Percentiles rank a stretch among this genome's conserved stretches.
Conservation (phyloP, 768 basidiomycete species). For the Amanita phalloides region DNA sequence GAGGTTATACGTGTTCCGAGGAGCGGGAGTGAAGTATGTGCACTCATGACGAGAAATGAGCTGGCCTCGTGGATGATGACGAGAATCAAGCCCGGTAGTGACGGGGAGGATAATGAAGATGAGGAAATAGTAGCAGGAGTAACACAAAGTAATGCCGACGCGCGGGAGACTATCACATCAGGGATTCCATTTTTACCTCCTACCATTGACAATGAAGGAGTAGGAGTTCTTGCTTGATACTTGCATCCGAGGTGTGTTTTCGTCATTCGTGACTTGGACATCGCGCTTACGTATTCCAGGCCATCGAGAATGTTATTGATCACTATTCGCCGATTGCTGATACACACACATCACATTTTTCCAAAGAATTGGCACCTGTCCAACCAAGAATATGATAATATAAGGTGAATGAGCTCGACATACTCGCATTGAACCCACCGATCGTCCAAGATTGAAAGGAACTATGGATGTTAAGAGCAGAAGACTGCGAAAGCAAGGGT, state of each 20-base stretch:
- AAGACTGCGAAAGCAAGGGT: conserved; percentile 70
- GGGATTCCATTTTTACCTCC: conserved; percentile 69
- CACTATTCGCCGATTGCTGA: conserved; percentile 44
- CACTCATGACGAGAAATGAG: conserved; percentile 76
- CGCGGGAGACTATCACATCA: not conserved
- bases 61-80: conserved; percentile 70
- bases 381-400: conserved; percentile 76
- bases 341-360: conserved; percentile 85
- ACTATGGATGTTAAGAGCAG: conserved; percentile 84
- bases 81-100: conserved; percentile 18
- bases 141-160: conserved; percentile 8
- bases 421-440: not conserved
- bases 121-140: conserved; percentile 9
- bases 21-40: conserved; percentile 73
- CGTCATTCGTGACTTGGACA: not conserved
- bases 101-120: conserved; percentile 10
- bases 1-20: conserved; percentile 81
- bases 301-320: conserved; percentile 57
- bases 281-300: conserved; percentile 24
- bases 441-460: conserved; percentile 61
- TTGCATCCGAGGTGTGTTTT: conserved; percentile 71
- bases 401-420: conserved; percentile 13
- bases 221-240: conserved; percentile 67
- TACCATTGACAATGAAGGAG: conserved; percentile 77
- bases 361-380: conserved; percentile 85